Conservation (phyloP, 1,284 basidiomycete species). For the Phellopilus nigrolimitatus region DNA sequence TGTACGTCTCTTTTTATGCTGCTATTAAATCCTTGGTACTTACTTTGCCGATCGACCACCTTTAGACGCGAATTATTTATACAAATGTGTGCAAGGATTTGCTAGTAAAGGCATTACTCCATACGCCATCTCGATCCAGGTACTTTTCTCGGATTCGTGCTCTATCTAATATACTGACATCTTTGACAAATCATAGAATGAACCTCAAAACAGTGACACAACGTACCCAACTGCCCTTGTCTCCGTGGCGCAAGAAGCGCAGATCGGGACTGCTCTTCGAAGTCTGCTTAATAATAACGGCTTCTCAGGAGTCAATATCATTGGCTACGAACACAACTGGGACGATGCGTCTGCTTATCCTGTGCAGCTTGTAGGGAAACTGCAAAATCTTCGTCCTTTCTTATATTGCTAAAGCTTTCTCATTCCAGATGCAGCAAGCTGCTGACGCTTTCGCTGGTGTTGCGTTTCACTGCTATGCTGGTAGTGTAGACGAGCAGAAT, state of each 20-base stretch:
- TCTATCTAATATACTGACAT: neutral
- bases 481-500: constrained; percentile 37
- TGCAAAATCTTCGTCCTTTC: neutral
- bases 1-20: constrained; percentile 28
- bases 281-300: constrained; percentile 46
- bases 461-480: constrained; percentile 48
- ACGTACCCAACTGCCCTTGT: constrained; percentile 48
- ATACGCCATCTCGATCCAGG: constrained; percentile 48
- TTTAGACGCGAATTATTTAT: constrained; percentile 48
- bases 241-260: constrained; percentile 38
- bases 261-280: constrained; percentile 42
- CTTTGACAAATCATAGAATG: constrained; percentile 31
- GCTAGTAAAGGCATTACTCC: constrained; percentile 41
- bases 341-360: constrained; percentile 44
- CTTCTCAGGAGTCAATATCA: constrained; percentile 40
- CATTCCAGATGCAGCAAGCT: constrained; percentile 43
- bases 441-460: constrained; percentile 42
- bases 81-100: constrained; percentile 52
- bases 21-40: neutral
- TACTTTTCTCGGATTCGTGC: neutral
- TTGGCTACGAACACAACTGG: constrained; percentile 54
- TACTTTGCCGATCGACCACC: too few relatives aligned
- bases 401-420: constrained; percentile 5
- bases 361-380: constrained; percentile 31
- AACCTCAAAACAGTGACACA: constrained; percentile 48